Percentiles rank a stretch among this genome's conserved stretches.
Conservation (phyloP, 1,139 yeast species). For the Magnusiomyces tetraspermus region DNA sequence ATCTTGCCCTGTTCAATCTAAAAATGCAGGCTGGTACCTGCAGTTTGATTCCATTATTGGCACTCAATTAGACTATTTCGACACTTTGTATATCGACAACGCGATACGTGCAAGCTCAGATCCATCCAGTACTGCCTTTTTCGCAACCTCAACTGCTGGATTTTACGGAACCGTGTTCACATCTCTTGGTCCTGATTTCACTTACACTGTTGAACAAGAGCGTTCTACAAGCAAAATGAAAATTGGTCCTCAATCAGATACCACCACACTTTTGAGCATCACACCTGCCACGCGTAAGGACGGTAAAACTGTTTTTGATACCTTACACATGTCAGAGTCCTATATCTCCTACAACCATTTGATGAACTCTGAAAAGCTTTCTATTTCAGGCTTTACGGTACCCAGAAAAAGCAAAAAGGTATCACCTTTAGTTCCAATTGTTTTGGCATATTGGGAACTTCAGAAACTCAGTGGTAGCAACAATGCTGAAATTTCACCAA, state of each 20-base stretch:
- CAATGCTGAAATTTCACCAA: slow-evolving; percentile 12
- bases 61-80: slow-evolving; percentile 47
- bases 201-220: slow-evolving; percentile 38
- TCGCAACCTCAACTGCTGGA: slow-evolving; percentile 65
- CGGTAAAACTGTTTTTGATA: slow-evolving; percentile 39
- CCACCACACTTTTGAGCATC: slow-evolving; percentile 47
- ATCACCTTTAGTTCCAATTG: slow-evolving; percentile 52
- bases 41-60: slow-evolving; percentile 65
- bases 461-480: slow-evolving; percentile 19
- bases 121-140: slow-evolving; percentile 48
- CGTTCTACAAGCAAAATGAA: slow-evolving; percentile 38
- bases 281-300: slow-evolving; percentile 32
- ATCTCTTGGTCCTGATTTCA: slow-evolving; percentile 57
- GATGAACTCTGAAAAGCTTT: background rate
- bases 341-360: slow-evolving; percentile 32
- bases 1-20: slow-evolving; percentile 30
- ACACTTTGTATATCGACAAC: slow-evolving; percentile 19
- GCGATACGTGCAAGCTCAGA: background rate
- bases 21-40: slow-evolving; percentile 39
- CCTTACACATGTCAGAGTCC: slow-evolving; percentile 46
- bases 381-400: background rate
- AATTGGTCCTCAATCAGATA: slow-evolving; percentile 41
- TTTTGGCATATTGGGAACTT: slow-evolving; percentile 42
- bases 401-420: slow-evolving; percentile 39
- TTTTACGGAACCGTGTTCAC: slow-evolving; percentile 73